Base-by-base conservation (phyloP, 2,329 filamentous ascomycete species). In the Allantophomopsis cytisporea region DNA sequence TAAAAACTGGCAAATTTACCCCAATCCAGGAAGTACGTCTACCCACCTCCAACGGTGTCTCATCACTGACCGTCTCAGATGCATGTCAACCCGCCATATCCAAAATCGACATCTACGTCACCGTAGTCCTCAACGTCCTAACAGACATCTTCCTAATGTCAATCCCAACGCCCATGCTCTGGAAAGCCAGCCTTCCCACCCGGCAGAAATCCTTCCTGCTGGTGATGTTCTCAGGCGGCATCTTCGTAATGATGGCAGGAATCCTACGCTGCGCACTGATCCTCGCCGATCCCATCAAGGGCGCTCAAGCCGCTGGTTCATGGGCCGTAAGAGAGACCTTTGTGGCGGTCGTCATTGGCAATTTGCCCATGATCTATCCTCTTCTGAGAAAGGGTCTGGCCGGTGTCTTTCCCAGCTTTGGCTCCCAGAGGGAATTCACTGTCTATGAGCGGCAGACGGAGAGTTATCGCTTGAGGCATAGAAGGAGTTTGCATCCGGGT, bases 121-220 rank as follows among this genome's bases (percentile, higher is more conserved):
- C 62, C 2, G 63, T 69, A 16, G 56, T 61, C 2, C 56, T 69
- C 44, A 76, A 76, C 45, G 63, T 74, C 2, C 46, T 56, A 1
- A 77, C 72, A 2, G 73, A 77, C 45, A 37, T 73, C 1, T 77
- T 76, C 46, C 57, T 77, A 8, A 66, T 77, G 41, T 63, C 64
- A 20, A 75, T 77, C 31, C 71, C 72, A 0, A 57, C 73, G 4
- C 71, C 72, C 43, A 66, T 76, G 59, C 54, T 77, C 1, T 72
- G 66, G 61, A 60, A 59, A 40, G 65, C 71, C 0, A 62, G 62
- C 5, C 57, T 77, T 4, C 58, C 56, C 6, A 56, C 60, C 15
- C 52, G 58, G 4, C 68, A 67, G 44, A 76, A 76, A 47, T 45
- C 66, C 2, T 63, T 66, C 5, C 58, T 77, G 1, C 55, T 71